A percentile compares a stretch with the other conserved stretches of the same genome.
Conservation (phyloP, 257 asterid genomes). For the Paulownia fortunei region DNA sequence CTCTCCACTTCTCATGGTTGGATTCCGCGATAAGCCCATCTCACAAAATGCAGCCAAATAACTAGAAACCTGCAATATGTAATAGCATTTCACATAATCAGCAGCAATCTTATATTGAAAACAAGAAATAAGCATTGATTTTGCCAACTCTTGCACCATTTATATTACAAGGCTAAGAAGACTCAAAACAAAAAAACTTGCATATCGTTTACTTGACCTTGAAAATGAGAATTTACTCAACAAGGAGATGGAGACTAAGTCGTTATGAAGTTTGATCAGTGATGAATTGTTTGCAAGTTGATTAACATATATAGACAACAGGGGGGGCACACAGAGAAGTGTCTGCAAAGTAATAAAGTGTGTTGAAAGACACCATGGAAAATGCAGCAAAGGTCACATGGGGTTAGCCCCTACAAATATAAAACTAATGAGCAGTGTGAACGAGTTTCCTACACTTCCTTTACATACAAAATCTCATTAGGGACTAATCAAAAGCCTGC, state of each 20-base stretch:
- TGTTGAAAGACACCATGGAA: conserved; percentile 59
- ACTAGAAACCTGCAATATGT: conserved; percentile 30
- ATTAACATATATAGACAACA: conserved; percentile 32
- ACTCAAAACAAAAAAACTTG: background rate
- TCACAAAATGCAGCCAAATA: background rate
- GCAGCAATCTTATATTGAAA: background rate
- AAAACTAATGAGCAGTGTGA: conserved; percentile 26
- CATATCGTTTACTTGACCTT: background rate
- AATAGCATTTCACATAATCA: background rate
- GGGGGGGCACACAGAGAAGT: conserved; percentile 2
- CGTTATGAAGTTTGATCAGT: conserved; percentile 30
- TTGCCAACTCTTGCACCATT: no score
- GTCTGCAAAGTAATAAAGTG: conserved; percentile 50
- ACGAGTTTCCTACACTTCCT: conserved; percentile 49
- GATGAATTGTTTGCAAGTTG: conserved; percentile 31
- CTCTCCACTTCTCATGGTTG: conserved; percentile 59
- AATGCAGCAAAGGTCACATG: conserved; percentile 89
- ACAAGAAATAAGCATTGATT: background rate
- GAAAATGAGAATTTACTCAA: background rate
- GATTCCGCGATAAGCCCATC: conserved; percentile 53
- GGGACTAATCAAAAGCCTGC: conserved; percentile 45
- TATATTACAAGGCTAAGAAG: no score
- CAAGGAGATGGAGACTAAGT: background rate
- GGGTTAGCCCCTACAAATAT: conserved; percentile 46
- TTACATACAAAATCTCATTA: conserved; percentile 45